phyloP scores from a whole-genome alignment of 1,284 basidiomycete species.

The Apiotrichum laibachii region DNA sequence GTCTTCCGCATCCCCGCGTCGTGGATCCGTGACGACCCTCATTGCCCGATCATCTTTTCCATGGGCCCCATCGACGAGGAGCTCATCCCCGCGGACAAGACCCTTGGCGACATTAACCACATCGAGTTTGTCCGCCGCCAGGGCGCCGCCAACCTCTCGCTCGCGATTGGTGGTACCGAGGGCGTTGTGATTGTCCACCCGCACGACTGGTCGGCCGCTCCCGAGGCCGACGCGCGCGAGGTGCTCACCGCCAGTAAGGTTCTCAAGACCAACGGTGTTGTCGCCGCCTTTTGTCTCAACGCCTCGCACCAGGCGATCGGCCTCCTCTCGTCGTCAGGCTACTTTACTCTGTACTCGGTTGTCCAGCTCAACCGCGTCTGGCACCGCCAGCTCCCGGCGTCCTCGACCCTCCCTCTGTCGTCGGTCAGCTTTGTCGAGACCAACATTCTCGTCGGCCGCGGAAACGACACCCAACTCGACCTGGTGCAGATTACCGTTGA shows the following conservation, averaged over 20 bases:
- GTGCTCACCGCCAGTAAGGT: conserved; percentile 24
- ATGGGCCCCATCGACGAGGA: conserved; percentile 15
- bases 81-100: conserved; percentile 10
- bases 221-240: conserved; percentile 13
- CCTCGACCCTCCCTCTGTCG: conserved; percentile 19
- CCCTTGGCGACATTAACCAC: conserved; percentile 27
- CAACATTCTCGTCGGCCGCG: conserved; percentile 41
- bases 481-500: conserved; percentile 43
- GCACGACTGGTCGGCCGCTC: conserved; percentile 6
- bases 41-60: conserved; percentile 20
- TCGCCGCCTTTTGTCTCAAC: conserved; percentile 43
- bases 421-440: conserved; percentile 42
- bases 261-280: conserved; percentile 33
- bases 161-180: conserved; percentile 37
- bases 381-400: conserved; percentile 38
- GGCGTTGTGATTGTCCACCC: conserved; percentile 39
- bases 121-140: conserved; percentile 40
- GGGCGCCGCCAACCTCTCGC: conserved; percentile 15
- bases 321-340: conserved; percentile 31
- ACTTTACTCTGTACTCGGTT: conserved; percentile 38
- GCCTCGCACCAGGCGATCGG: conserved; percentile 40
- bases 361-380: conserved; percentile 36
- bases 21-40: conserved; percentile 36
- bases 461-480: conserved; percentile 38
- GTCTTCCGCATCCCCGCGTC: conserved; percentile 32